phyloP scores from a whole-genome alignment of 2,329 filamentous ascomycete species.

The Aspergillus sp. region DNA sequence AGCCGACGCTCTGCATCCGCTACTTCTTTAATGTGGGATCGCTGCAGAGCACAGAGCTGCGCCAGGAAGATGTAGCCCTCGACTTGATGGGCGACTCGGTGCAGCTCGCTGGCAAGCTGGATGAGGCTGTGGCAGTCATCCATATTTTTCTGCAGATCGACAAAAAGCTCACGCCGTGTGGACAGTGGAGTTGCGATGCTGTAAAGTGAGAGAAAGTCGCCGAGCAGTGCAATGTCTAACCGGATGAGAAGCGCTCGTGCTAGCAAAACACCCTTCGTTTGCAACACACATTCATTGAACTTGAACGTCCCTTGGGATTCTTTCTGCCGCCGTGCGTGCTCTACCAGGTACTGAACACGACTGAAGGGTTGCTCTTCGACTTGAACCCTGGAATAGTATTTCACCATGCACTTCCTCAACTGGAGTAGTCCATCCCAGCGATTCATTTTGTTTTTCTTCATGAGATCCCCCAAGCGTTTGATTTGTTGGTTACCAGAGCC shows the following conservation, averaged over 20 bases:
- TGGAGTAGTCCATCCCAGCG: conserved; percentile 26
- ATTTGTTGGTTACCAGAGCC: conserved; percentile 30
- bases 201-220: conserved; percentile 43
- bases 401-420: conserved; percentile 31
- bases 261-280: conserved; percentile 44
- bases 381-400: conserved; percentile 34
- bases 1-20: conserved; percentile 11
- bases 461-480: conserved; percentile 21
- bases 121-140: conserved; percentile 46
- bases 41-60: conserved; percentile 51
- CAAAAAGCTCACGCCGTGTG: neutral
- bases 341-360: conserved; percentile 38
- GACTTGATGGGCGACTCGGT: conserved; percentile 34
- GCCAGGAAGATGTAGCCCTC: conserved; percentile 56
- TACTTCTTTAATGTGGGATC: conserved; percentile 2
- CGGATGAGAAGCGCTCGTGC: conserved; percentile 50
- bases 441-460: conserved; percentile 25
- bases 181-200: neutral
- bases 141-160: conserved; percentile 30
- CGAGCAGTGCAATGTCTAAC: conserved; percentile 52
- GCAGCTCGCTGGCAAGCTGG: conserved; percentile 31
- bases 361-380: conserved; percentile 44
- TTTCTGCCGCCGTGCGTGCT: conserved; percentile 34
- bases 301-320: conserved; percentile 27
- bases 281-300: conserved; percentile 36